Percentiles rank a stretch among this genome's conserved stretches.
Evolutionary conservation across 2,329 filamentous ascomycete species (phyloP).

Genomic region (Trichoderma endophyticum): DNA sequence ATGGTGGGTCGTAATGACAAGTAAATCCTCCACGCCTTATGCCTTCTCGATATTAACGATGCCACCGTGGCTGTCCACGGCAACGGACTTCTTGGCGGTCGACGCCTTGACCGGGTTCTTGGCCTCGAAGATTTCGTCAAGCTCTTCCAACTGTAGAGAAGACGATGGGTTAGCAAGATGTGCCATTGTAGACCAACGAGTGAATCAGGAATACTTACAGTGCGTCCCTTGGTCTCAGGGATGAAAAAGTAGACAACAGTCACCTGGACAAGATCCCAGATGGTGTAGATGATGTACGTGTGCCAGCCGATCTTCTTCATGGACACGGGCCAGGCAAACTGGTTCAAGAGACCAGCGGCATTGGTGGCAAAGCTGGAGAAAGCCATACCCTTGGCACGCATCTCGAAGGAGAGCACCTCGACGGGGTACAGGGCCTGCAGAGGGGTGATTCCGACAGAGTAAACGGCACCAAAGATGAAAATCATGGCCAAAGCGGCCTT

Average conservation of each 20-base stretch:
- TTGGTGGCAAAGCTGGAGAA: slow-evolving; percentile 44
- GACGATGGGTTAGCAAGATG: background rate
- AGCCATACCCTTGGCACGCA: slow-evolving; percentile 53
- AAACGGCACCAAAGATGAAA: slow-evolving; percentile 53
- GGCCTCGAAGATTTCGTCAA: slow-evolving; percentile 48
- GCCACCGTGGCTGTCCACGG: slow-evolving; percentile 33
- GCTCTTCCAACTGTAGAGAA: slow-evolving; percentile 44
- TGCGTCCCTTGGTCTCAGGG: slow-evolving; percentile 40
- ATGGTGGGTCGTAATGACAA: background rate
- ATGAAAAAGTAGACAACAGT: slow-evolving; percentile 28
- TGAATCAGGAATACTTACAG: slow-evolving; percentile 27
- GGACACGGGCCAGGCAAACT: slow-evolving; percentile 46
- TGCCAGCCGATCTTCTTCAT: slow-evolving; percentile 50
- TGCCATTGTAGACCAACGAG: background rate
- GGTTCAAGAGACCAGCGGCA: slow-evolving; percentile 44
- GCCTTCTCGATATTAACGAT: slow-evolving; percentile 31
- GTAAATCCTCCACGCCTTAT: background rate
- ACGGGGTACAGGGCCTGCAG: slow-evolving; percentile 45
- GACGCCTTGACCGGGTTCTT: slow-evolving; percentile 45
- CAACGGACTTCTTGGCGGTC: slow-evolving; percentile 40
- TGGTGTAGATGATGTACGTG: slow-evolving; percentile 49
- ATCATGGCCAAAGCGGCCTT: slow-evolving; percentile 50
- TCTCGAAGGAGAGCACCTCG: slow-evolving; percentile 50
- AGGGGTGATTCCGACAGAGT: slow-evolving; percentile 41
- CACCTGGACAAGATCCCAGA: slow-evolving; percentile 38